A percentile compares a stretch with the other conserved stretches of the same genome.
phyloP scores from a whole-genome alignment of 1,284 basidiomycete genomes.

The Meira miltonrushii region DNA sequence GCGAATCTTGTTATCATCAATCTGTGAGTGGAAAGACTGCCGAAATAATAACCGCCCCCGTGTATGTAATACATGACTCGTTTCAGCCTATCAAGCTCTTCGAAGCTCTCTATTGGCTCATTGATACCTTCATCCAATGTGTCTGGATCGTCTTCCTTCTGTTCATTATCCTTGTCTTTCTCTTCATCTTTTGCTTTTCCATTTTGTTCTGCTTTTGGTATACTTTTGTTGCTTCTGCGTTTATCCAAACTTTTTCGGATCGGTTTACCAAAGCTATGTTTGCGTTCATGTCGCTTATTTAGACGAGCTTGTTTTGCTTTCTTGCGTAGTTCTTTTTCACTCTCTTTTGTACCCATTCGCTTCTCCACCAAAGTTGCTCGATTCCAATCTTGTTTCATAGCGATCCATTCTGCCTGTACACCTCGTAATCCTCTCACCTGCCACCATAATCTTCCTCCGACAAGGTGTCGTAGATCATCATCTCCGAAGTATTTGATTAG shows the following conservation, averaged over 20 bases:
- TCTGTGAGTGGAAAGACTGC: constrained; percentile 57
- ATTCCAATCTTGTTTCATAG: constrained; percentile 56
- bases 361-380: constrained; percentile 43
- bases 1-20: constrained; percentile 54
- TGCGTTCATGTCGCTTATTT: constrained; percentile 19
- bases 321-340: constrained; percentile 4
- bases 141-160: constrained; percentile 10
- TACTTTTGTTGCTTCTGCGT: neutral
- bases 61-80: constrained; percentile 47
- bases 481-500: constrained; percentile 80
- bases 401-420: constrained; percentile 85
- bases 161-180: constrained; percentile 1
- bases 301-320: constrained; percentile 19
- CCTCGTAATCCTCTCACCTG: constrained; percentile 60
- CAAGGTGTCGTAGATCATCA: constrained; percentile 66
- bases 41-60: constrained; percentile 56
- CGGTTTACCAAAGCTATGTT: neutral
- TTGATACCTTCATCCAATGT: neutral
- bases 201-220: constrained; percentile 10
- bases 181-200: neutral
- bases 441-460: constrained; percentile 95
- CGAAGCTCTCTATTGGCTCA: constrained; percentile 13
- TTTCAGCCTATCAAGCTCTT: constrained; percentile 43
- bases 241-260: too few relatives aligned
- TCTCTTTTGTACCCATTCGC: neutral